Percentiles rank a stretch among this genome's conserved stretches.
Evolutionary conservation across 2,329 filamentous ascomycete species (phyloP).

Genomic region (Didymella sp.): DNA sequence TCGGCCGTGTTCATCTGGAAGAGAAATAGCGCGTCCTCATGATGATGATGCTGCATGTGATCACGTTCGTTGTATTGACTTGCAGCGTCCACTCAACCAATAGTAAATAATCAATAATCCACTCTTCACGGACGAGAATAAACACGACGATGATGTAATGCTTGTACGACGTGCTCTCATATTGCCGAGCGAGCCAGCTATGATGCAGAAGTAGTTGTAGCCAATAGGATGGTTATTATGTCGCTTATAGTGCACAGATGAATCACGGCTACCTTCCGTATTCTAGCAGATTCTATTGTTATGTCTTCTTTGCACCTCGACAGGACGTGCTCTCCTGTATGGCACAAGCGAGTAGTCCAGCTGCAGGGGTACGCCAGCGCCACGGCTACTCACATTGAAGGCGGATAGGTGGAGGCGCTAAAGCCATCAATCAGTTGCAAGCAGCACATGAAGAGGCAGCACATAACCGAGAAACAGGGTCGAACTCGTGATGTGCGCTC

Average conservation of each 20-base stretch:
- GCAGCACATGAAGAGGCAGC: neutral
- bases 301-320: too few relatives aligned
- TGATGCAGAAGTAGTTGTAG: too few relatives aligned
- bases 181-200: too few relatives aligned
- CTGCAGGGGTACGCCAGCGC: conserved; percentile 11
- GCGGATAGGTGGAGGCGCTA: neutral
- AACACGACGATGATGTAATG: neutral
- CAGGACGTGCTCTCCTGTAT: too few relatives aligned
- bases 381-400: conserved; percentile 9
- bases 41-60: neutral
- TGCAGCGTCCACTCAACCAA: neutral
- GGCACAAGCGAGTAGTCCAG: conserved; percentile 7
- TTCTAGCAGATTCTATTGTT: too few relatives aligned
- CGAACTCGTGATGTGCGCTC: neutral
- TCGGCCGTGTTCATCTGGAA: conserved; percentile 68
- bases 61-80: neutral
- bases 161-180: conserved; percentile 8
- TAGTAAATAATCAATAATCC: conserved; percentile 11
- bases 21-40: conserved; percentile 43
- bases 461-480: neutral
- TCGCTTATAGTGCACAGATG: too few relatives aligned
- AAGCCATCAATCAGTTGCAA: neutral
- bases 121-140: neutral
- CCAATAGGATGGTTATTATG: too few relatives aligned
- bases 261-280: too few relatives aligned